A percentile compares a stretch with the other conserved stretches of the same genome.
Evolutionary conservation across 495 filamentous ascomycete species (phyloP).

Genomic region (Aeminium ludgeri): DNA sequence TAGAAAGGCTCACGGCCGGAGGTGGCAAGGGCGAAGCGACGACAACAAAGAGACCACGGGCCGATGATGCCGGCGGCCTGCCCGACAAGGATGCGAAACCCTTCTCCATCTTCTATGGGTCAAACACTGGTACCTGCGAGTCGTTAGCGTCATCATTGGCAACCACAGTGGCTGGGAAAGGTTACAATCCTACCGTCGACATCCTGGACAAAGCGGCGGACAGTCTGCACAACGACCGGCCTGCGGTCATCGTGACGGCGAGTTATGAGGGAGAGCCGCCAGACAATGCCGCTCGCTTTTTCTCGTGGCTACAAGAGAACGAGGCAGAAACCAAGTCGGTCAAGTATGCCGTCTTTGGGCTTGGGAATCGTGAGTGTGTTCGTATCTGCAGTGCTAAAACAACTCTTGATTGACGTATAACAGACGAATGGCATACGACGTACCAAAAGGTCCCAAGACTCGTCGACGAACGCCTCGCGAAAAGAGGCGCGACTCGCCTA

Average conservation of each 20-base stretch:
- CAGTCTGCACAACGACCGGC: constrained; percentile 42
- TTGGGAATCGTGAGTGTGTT: too few species aligned
- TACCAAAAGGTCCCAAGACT: constrained; percentile 57
- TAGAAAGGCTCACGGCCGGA: too few species aligned
- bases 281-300: constrained; percentile 55
- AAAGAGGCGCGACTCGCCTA: too few species aligned
- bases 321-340: constrained; percentile 32
- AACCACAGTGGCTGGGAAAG: constrained; percentile 38
- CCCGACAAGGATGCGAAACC: constrained; percentile 23
- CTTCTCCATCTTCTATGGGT: constrained; percentile 55
- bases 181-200: constrained; percentile 39
- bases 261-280: constrained; percentile 63
- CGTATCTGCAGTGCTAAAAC: too few species aligned
- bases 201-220: constrained; percentile 44
- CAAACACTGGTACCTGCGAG: constrained; percentile 63
- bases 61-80: constrained; percentile 10
- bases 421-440: constrained; percentile 55
- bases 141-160: constrained; percentile 47
- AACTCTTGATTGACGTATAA: too few species aligned
- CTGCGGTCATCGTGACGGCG: constrained; percentile 49
- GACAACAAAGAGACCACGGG: constrained; percentile 36
- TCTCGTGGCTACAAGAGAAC: constrained; percentile 42
- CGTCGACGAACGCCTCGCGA: too few species aligned
- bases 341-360: constrained; percentile 50
- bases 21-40: too few species aligned